phyloP scores from a whole-genome alignment of 257 asterid species.

The Hygrophila difformis region DNA sequence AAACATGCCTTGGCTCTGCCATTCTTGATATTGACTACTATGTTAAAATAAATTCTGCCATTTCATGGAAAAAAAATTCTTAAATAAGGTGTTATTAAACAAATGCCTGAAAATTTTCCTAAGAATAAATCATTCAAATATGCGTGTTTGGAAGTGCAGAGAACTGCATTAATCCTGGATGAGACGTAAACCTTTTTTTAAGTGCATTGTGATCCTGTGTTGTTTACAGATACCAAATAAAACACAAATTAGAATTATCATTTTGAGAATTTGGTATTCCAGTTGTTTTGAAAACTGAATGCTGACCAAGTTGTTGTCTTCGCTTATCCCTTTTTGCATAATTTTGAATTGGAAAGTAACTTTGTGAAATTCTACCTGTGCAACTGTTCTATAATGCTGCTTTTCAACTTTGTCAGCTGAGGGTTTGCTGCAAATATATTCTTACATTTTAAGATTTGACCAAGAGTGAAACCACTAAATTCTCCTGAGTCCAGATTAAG shows the following conservation, averaged over 20 bases:
- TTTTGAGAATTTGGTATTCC: neutral
- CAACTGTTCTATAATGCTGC: too few relatives aligned
- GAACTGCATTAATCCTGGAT: neutral
- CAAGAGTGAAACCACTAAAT: too few relatives aligned
- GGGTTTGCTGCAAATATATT: too few relatives aligned
- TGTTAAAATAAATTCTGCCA: neutral
- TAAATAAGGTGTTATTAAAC: neutral
- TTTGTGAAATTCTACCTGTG: too few relatives aligned
- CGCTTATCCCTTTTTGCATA: neutral
- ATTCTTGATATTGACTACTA: neutral
- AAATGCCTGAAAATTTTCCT: too few relatives aligned
- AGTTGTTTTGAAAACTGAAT: neutral
- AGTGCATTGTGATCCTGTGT: neutral
- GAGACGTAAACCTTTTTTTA: neutral
- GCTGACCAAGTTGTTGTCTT: neutral
- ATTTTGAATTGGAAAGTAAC: too few relatives aligned
- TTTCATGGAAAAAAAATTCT: neutral
- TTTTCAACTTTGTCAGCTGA: too few relatives aligned
- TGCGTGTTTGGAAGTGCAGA: neutral
- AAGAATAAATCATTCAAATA: neutral
- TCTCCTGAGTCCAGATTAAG: too few relatives aligned
- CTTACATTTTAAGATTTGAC: too few relatives aligned
- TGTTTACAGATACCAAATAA: neutral
- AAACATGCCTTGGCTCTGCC: neutral
- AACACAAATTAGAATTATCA: neutral